Conservation (phyloP, 768 basidiomycete genomes). For the Lyophyllum decastes region DNA sequence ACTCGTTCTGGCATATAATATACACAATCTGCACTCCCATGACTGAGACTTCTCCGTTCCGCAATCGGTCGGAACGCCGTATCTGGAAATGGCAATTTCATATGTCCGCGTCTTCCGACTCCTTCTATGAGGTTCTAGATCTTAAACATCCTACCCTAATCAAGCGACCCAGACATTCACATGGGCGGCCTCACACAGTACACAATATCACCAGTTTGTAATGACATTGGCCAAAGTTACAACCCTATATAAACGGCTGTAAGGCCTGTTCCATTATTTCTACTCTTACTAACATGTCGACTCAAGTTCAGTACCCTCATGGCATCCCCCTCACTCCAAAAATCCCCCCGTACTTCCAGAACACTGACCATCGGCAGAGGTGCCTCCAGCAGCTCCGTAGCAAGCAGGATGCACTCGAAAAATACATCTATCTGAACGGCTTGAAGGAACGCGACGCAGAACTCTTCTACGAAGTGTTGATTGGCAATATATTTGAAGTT, state of each 20-base stretch:
- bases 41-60: neutral
- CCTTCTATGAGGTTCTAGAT: conserved; percentile 21
- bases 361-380: conserved; percentile 54
- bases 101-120: conserved; percentile 27
- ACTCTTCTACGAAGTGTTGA: conserved; percentile 66
- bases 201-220: conserved; percentile 1
- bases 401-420: conserved; percentile 57
- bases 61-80: conserved; percentile 38
- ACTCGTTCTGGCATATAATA: conserved; percentile 6
- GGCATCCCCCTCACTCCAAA: conserved; percentile 17
- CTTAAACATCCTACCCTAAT: conserved; percentile 23
- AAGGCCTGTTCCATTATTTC: neutral
- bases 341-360: conserved; percentile 50
- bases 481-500: conserved; percentile 65
- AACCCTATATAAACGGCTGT: conserved; percentile 7
- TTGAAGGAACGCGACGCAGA: conserved; percentile 63
- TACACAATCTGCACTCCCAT: neutral
- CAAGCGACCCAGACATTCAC: conserved; percentile 29
- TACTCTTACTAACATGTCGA: conserved; percentile 3
- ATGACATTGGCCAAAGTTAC: neutral
- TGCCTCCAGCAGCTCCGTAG: conserved; percentile 60
- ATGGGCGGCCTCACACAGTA: conserved; percentile 15
- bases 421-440: conserved; percentile 70
- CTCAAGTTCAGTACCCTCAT: neutral
- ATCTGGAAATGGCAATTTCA: conserved; percentile 29